Evolutionary conservation across 495 filamentous ascomycete species (phyloP), one percentile per base, ranked within the genome.

Genomic region (Peziza echinospora): DNA sequence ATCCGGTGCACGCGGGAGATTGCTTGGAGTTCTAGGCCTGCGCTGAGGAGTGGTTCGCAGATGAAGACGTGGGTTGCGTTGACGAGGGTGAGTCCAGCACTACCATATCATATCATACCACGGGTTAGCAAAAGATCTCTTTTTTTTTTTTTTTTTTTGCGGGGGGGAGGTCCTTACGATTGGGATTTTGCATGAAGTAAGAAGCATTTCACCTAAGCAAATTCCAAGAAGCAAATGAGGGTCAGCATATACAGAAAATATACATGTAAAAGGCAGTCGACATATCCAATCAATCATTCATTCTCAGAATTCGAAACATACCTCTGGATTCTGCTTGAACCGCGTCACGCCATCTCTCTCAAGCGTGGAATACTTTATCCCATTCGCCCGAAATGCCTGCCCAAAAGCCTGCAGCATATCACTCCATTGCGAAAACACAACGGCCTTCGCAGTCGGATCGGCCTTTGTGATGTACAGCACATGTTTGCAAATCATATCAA

Each of bases 1-100:
- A 97, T 97, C 28, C 87, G 72, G 59, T 97, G 84, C 0, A 97
- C 85, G 42, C 87, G 78, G 5, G 85, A 84, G 53, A 94, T 91
- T 2, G 84, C 87, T 56, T 97, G 87, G 5, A 93, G 70, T 54
- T 94, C 87, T 7, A 97, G 75, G 2, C 87, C 84, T 5, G 86
- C 81, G 58, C 94, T 93, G 52, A 94, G 73, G 3, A 94, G 64
- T 1, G 87, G 87, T 60, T 97, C 87, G 60, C 85, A 93, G 6
- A 97, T 66, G 53, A 97, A 87, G 1, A 97, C 84, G 58, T 97
- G 82, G 9, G 77, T 93, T 4, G 87, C 89, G 58, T 87, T 86
- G 51, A 93, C 76, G 4, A 97, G 67, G 51, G 86, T 97, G 23
- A 97, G 63, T 0, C 87, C 87, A 1, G 81, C 46, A n/a, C n/a